A percentile compares a stretch with the other conserved stretches of the same genome.
These are phyloP conservation scores for Tolypocladium endophyticum DNA, from an alignment of 2,329 filamentous ascomycete species.

Conservation along the genomic window DNA sequence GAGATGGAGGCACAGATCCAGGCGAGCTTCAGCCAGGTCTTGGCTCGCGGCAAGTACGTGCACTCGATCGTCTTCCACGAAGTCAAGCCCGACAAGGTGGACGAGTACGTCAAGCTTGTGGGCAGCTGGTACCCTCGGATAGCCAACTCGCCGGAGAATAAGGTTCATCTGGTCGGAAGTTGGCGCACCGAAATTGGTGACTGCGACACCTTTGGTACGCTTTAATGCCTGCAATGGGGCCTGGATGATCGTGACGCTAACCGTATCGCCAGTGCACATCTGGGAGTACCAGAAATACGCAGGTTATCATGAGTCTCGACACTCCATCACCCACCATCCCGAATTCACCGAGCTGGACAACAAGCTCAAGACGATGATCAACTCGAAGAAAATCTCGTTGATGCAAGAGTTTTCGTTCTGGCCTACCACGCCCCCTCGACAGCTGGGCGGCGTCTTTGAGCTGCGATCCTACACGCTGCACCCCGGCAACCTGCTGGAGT, in stretches of 20 bases:
- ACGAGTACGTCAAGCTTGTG: constrained; percentile 86
- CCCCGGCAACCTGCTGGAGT: constrained; percentile 90
- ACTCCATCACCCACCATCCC: constrained; percentile 73
- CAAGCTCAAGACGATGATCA: constrained; percentile 78
- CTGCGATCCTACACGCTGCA: constrained; percentile 93
- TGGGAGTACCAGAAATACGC: constrained; percentile 99
- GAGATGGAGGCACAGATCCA: constrained; percentile 94
- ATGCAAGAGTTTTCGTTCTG: constrained; percentile 99
- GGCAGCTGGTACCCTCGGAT: constrained; percentile 88
- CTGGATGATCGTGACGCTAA: constrained; percentile 3
- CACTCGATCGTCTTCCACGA: constrained; percentile 96
- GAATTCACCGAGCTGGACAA: constrained; percentile 76
- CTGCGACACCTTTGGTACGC: constrained; percentile 86
- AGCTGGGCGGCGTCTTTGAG: constrained; percentile 89
- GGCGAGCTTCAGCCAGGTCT: constrained; percentile 86
- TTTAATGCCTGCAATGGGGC: not conserved
- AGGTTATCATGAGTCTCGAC: constrained; percentile 85
- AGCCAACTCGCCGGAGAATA: constrained; percentile 75
- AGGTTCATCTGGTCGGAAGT: constrained; percentile 91
- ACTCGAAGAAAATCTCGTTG: constrained; percentile 73
- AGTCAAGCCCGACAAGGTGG: constrained; percentile 89
- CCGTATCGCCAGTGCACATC: constrained; percentile 65
- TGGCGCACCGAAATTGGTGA: constrained; percentile 98
- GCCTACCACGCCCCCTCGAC: constrained; percentile 85
- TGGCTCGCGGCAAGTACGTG: constrained; percentile 94